Base-by-base conservation (phyloP, 495 filamentous ascomycete genomes). In the Aspergillus kassunensis region DNA sequence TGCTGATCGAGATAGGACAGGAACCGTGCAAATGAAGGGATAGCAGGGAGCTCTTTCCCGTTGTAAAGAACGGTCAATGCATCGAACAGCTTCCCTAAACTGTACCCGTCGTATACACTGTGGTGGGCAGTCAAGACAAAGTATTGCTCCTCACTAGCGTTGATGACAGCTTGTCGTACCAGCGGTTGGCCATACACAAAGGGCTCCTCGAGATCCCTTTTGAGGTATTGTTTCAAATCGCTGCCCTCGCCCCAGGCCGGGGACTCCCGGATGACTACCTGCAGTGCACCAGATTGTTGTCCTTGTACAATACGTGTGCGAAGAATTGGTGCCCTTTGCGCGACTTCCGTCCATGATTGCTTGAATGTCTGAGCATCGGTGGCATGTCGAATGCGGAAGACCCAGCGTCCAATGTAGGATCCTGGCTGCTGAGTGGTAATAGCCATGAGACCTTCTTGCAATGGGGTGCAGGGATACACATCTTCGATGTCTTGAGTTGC, bases 21-120 rank as follows among this genome's bases (percentile, higher is more conserved):
- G 41, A 57, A 64, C 2, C 55, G 39, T 10, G 53, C 20, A 49
- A 57, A 60, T 15, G 58, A 42, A 4, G 41, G 56, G 10, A 33
- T 54, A 8, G 37, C 21, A 7, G 33, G 33, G 1, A 30, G 33
- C 8, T 23, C 24, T 11, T 41, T 35, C 8, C 35, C 34, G 15
- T 19, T n/a, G 23, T 54, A 54, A 0, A 47, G 10, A 6, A 18
- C 21, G 0, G 34, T 36, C 5, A 47, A 34, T 13, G 43, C 34
- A 1, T 54, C 46, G 2, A 60, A 46, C 3, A 60, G 50, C 16
- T 45, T 51, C 6, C 70, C 67, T 60, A 80, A 70, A 16, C 68
- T 77, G 75, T 79, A 82, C 6, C 80, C 81, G 51, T 86, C 83
- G 41, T 83, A 85, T 0, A 85, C 51, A 3, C 77, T 76, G 51